Evolutionary conservation across 495 filamentous ascomycete species (phyloP), one percentile per base, ranked within the genome.

Genomic region (Trichoderma virens): DNA sequence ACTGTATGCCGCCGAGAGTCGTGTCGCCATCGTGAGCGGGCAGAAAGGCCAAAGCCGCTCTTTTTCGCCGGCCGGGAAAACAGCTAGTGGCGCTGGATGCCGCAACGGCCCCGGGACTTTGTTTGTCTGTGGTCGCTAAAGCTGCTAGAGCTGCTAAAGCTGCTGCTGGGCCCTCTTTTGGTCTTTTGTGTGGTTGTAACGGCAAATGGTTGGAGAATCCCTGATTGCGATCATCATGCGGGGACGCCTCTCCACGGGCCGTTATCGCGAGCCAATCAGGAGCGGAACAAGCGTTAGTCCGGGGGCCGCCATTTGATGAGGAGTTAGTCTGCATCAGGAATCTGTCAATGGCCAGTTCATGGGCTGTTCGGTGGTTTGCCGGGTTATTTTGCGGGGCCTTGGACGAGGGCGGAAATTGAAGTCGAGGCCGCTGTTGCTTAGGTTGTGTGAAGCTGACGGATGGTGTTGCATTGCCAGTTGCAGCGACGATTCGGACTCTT

Each of bases 241-340:
- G 51, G 51, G 51, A 56, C 51, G 51, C 51, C 51, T 56, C 51
- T 14, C 51, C 25, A 56, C 51, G 51, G 51, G 25, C 51, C 51
- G 51, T 56, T 56, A 56, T 56, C 51, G 27, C 27, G 51, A 18
- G 27, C 51, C 51, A 56, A 56, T 56, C 51, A 56, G 25, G 25
- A 1, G 9, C 51, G 51, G 51, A 56, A 6, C 6, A 11, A 56
- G 25, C 23, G 6, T 30, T 56, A 16, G 51, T 56, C 51, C 51
- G 51, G 23, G 9, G 47, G 27, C 51, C 45, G 45, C 45, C 45
- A 41, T 20, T 20, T n/a, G 16, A 28, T 3, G 5, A 11, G 23
- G 51, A 5, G 25, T 30, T 56, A 56, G 51, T 56, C 51, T n/a
- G 6, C 4, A 56, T 28, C 25, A 56, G 51, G 51, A 23, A 56